Evolutionary conservation across 176 grass and related monocot genomes (phyloP).

Genomic region (Triticum urartu): DNA sequence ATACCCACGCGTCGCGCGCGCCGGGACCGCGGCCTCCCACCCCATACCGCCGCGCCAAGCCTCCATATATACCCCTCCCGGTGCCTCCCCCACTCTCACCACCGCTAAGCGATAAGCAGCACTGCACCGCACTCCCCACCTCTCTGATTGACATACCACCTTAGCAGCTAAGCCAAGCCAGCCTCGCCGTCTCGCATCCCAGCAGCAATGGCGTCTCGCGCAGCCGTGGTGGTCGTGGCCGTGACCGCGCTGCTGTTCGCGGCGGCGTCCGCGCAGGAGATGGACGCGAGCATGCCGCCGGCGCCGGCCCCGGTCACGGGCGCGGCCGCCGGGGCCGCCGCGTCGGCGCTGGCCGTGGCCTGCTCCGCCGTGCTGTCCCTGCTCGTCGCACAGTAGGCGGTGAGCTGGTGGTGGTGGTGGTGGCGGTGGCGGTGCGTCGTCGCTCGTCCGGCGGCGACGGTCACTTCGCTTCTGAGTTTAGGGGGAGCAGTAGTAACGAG

Average conservation of each 20-base stretch:
- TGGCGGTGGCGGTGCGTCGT: background rate
- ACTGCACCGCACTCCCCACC: too few species aligned
- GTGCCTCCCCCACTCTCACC: background rate
- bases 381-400: constrained; percentile 53
- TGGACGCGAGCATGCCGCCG: constrained; percentile 35
- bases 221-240: constrained; percentile 39
- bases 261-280: constrained; percentile 53
- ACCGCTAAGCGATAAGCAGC: too few species aligned
- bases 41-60: background rate
- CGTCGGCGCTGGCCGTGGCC: constrained; percentile 43
- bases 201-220: constrained; percentile 47
- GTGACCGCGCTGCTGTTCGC: constrained; percentile 46
- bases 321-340: constrained; percentile 40
- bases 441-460: constrained; percentile 9
- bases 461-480: background rate
- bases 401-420: background rate
- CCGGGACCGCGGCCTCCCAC: constrained; percentile 11
- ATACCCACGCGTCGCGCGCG: constrained; percentile 22
- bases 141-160: background rate
- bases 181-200: background rate
- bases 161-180: background rate
- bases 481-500: background rate
- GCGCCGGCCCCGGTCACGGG: constrained; percentile 47
- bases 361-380: constrained; percentile 52
- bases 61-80: constrained; percentile 37